These are phyloP conservation scores for Anthracocystis walkeri DNA, from an alignment of 1,284 basidiomycete genomes.

Conservation along the genomic window DNA sequence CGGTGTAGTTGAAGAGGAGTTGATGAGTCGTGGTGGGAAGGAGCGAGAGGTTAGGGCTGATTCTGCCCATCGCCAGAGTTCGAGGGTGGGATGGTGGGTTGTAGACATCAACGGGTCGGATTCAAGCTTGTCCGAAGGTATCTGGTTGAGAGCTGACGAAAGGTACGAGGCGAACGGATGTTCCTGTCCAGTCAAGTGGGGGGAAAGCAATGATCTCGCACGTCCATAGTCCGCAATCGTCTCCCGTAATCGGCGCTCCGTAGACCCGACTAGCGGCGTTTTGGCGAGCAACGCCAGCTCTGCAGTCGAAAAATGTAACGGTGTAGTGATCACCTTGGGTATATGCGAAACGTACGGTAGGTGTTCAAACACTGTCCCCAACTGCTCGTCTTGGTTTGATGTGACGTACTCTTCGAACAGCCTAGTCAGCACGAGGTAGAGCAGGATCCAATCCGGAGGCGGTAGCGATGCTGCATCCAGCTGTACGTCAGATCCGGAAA, in stretches of 20 bases:
- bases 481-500: neutral
- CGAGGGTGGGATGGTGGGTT: conserved; percentile 18
- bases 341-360: conserved; percentile 48
- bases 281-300: conserved; percentile 46
- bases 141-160: neutral
- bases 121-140: neutral
- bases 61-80: conserved; percentile 60
- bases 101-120: conserved; percentile 5
- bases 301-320: conserved; percentile 36
- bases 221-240: conserved; percentile 23
- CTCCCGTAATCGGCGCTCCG: conserved; percentile 31
- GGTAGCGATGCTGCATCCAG: conserved; percentile 10
- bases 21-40: conserved; percentile 56
- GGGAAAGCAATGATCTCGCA: neutral
- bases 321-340: conserved; percentile 41
- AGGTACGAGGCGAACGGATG: neutral
- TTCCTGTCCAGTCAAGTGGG: neutral
- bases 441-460: conserved; percentile 33
- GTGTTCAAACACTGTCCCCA: conserved; percentile 18
- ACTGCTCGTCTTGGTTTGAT: neutral
- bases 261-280: conserved; percentile 49
- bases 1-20: conserved; percentile 23
- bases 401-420: conserved; percentile 3
- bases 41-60: conserved; percentile 54
- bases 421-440: conserved; percentile 37